These are phyloP conservation scores for Paramarasmius palmivorus DNA, from an alignment of 1,284 basidiomycete species.

Conservation along the genomic window DNA sequence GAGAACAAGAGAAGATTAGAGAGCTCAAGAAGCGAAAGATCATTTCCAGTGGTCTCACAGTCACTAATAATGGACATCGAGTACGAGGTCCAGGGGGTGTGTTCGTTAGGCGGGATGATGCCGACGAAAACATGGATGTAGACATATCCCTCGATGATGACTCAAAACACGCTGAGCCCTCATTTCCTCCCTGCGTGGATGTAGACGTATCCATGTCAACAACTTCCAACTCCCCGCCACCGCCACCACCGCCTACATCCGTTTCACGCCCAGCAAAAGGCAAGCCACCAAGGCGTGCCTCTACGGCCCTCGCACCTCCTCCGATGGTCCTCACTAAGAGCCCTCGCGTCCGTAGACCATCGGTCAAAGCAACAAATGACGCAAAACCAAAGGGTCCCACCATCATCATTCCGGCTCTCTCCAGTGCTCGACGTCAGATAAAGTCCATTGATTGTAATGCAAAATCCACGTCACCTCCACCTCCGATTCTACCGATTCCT, in stretches of 20 bases:
- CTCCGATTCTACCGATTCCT: neutral
- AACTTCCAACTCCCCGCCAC: too few relatives aligned
- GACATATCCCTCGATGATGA: constrained; percentile 38
- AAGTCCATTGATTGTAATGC: neutral
- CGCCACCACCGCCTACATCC: neutral
- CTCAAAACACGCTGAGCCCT: neutral
- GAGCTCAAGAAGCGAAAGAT: constrained; percentile 57
- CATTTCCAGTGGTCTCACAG: constrained; percentile 32
- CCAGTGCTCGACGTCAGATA: neutral
- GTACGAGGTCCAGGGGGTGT: constrained; percentile 36
- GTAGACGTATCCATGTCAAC: neutral
- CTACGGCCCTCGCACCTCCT: neutral
- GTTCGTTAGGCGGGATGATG: constrained; percentile 53
- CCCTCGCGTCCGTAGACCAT: constrained; percentile 19
- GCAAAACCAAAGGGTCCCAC: neutral
- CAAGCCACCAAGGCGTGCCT: neutral
- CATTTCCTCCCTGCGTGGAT: neutral
- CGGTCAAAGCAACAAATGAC: constrained; percentile 4
- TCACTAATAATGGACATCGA: constrained; percentile 19
- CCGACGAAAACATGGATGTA: constrained; percentile 61
- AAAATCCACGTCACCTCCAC: neutral
- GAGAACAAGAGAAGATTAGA: constrained; percentile 43
- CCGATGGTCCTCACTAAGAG: constrained; percentile 19
- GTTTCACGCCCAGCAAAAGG: neutral
- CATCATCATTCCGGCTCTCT: neutral